Conservation (phyloP, 2,329 filamentous ascomycete species). For the Claviceps sp. region DNA sequence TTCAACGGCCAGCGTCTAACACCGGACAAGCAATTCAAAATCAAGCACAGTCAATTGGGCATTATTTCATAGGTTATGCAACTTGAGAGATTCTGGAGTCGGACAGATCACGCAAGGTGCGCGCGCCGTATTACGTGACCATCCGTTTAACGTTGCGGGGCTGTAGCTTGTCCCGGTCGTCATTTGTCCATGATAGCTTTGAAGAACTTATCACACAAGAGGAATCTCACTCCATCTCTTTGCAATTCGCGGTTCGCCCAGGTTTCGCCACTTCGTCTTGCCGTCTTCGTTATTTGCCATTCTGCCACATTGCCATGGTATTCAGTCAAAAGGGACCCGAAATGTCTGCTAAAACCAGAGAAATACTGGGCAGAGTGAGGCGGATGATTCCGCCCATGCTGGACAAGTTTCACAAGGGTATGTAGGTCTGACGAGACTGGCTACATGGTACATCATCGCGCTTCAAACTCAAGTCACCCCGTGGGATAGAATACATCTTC, state of each 20-base stretch:
- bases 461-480: background rate
- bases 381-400: conserved; percentile 91
- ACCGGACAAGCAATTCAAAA: too few relatives aligned
- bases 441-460: background rate
- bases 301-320: conserved; percentile 10
- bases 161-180: background rate
- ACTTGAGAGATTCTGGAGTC: background rate
- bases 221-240: background rate
- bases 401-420: conserved; percentile 91
- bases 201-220: background rate
- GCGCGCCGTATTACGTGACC: background rate
- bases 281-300: background rate
- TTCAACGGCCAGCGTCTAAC: too few relatives aligned
- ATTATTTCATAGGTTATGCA: too few relatives aligned
- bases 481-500: too few relatives aligned
- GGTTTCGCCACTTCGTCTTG: background rate
- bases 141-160: background rate
- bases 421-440: background rate
- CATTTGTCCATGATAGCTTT: background rate
- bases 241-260: background rate
- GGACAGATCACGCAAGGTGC: background rate
- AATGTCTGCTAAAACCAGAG: conserved; percentile 59
- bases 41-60: too few relatives aligned
- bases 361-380: conserved; percentile 67
- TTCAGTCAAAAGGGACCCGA: conserved; percentile 16